phyloP scores from a whole-genome alignment of 1,284 basidiomycete genomes.

The Naganishia sp. region DNA sequence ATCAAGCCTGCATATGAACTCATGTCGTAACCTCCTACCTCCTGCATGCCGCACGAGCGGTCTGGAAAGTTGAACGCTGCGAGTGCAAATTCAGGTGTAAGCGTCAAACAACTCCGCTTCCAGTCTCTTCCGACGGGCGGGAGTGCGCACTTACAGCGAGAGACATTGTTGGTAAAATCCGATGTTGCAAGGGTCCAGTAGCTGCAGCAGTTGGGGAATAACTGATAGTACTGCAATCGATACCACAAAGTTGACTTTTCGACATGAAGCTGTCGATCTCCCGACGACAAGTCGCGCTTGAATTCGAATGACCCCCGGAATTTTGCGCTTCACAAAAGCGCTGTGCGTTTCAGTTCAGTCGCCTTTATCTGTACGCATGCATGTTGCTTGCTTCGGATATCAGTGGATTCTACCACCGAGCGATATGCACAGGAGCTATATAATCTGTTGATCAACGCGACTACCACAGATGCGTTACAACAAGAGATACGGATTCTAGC shows the following conservation, averaged over 20 bases:
- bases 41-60: slow-evolving; percentile 26
- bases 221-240: neutral
- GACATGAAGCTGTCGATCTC: slow-evolving; percentile 23
- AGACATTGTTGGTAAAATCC: slow-evolving; percentile 9
- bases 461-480: too few relatives aligned
- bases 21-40: slow-evolving; percentile 4
- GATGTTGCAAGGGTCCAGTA: too few relatives aligned
- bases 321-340: slow-evolving; percentile 16
- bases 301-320: neutral
- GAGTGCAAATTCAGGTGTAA: neutral
- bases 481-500: too few relatives aligned
- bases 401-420: too few relatives aligned
- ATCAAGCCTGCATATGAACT: neutral
- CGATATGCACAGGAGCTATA: too few relatives aligned
- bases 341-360: too few relatives aligned
- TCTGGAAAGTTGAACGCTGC: slow-evolving; percentile 27
- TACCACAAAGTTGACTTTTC: slow-evolving; percentile 18
- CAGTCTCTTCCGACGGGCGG: neutral
- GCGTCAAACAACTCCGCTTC: neutral
- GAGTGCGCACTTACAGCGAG: slow-evolving; percentile 10
- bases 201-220: neutral
- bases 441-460: too few relatives aligned
- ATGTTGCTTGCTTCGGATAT: too few relatives aligned
- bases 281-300: slow-evolving; percentile 16
- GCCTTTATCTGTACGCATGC: too few relatives aligned